Conservation (phyloP, 495 filamentous ascomycete species). For the Entonaema liquescens region DNA sequence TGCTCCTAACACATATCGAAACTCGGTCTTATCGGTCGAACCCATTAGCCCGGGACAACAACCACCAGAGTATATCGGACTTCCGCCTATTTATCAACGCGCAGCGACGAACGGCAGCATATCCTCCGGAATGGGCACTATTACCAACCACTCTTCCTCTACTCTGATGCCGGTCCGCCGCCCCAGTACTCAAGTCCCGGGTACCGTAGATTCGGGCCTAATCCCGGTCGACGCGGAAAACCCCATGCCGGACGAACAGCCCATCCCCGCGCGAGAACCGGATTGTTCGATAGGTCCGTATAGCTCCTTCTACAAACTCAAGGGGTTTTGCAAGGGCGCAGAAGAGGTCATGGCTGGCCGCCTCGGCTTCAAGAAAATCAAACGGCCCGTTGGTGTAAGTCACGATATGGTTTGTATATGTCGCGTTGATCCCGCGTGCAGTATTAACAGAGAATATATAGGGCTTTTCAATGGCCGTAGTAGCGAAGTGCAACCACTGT, state of each 20-base stretch:
- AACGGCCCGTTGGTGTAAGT: conserved; percentile 46
- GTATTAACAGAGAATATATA: conserved; percentile 16
- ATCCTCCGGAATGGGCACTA: conserved; percentile 31
- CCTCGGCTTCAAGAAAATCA: conserved; percentile 50
- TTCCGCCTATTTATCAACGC: conserved; percentile 39
- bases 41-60: conserved; percentile 23
- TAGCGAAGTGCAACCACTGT: conserved; percentile 53
- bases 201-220: conserved; percentile 43
- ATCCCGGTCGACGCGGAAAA: conserved; percentile 48
- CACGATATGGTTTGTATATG: conserved; percentile 3
- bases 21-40: conserved; percentile 24
- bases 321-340: conserved; percentile 56
- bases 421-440: background rate
- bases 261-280: conserved; percentile 30
- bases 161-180: conserved; percentile 29
- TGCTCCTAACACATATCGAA: conserved; percentile 10
- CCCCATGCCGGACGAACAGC: conserved; percentile 21
- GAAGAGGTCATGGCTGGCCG: conserved; percentile 48
- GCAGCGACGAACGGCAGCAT: conserved; percentile 26
- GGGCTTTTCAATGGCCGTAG: conserved; percentile 44
- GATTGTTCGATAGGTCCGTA: conserved; percentile 47
- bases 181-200: background rate
- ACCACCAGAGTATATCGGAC: conserved; percentile 37
- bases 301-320: conserved; percentile 52
- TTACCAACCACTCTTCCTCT: conserved; percentile 30